Evolutionary conservation across 345 rosid species (phyloP).

Genomic region (Hirschfeldia incana): DNA sequence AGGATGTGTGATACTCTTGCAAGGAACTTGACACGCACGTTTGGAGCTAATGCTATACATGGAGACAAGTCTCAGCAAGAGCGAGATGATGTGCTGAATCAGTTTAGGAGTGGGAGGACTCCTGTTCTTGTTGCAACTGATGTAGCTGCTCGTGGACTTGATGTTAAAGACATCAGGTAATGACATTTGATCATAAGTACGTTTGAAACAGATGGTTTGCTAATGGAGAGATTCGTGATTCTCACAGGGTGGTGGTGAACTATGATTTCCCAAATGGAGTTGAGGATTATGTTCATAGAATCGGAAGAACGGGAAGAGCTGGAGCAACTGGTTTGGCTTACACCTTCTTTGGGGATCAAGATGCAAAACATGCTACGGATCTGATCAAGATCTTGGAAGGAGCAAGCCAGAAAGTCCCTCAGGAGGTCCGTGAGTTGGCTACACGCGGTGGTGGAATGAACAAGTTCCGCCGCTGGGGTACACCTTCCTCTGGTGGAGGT

Average conservation of each 20-base stretch:
- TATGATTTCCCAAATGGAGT: slow-evolving; percentile 97
- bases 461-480: slow-evolving; percentile 79
- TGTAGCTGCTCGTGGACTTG: slow-evolving; percentile 93
- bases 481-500: slow-evolving; percentile 50
- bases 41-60: slow-evolving; percentile 89
- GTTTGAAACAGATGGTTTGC: not conserved
- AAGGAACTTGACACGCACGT: slow-evolving; percentile 60
- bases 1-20: slow-evolving; percentile 89
- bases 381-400: slow-evolving; percentile 89
- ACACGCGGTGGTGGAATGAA: slow-evolving; percentile 68
- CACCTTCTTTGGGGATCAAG: slow-evolving; percentile 89
- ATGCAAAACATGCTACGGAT: slow-evolving; percentile 79
- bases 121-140: slow-evolving; percentile 91
- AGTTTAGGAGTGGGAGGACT: slow-evolving; percentile 78
- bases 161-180: slow-evolving; percentile 88
- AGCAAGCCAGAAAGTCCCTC: slow-evolving; percentile 80
- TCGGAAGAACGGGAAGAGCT: slow-evolving; percentile 97
- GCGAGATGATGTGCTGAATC: slow-evolving; percentile 71
- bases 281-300: slow-evolving; percentile 96
- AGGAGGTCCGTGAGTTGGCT: slow-evolving; percentile 81
- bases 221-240: slow-evolving; percentile 12
- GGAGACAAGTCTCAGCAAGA: slow-evolving; percentile 89
- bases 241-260: slow-evolving; percentile 82
- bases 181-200: not conserved
- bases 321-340: slow-evolving; percentile 92